Percentiles rank a stretch among this genome's conserved stretches.
phyloP scores from a whole-genome alignment of 2,329 filamentous ascomycete species.

The Cyanodermella asteris region DNA sequence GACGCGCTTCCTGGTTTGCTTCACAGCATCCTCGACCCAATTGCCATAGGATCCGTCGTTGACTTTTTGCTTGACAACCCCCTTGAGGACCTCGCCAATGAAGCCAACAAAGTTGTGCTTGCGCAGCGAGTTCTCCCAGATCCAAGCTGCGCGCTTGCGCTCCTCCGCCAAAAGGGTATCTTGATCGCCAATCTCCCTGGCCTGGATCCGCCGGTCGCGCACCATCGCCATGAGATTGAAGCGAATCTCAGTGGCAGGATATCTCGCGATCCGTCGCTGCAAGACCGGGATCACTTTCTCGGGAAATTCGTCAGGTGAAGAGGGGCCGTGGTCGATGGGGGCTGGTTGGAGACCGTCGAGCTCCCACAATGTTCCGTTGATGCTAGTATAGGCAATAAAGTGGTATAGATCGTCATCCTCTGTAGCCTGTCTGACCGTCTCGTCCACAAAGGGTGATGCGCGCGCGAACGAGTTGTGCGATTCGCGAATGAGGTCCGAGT shows the following conservation, averaged over 20 bases:
- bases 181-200: constrained; percentile 59
- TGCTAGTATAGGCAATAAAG: constrained; percentile 82
- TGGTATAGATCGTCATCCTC: constrained; percentile 83
- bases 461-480: constrained; percentile 82
- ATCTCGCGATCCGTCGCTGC: constrained; percentile 60
- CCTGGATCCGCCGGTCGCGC: constrained; percentile 54
- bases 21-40: constrained; percentile 51
- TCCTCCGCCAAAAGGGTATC: constrained; percentile 63
- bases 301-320: constrained; percentile 49
- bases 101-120: constrained; percentile 95
- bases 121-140: constrained; percentile 82
- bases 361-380: constrained; percentile 70
- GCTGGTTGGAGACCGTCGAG: constrained; percentile 84
- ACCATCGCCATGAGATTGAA: constrained; percentile 94
- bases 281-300: constrained; percentile 69
- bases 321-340: constrained; percentile 71
- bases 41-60: constrained; percentile 50
- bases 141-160: constrained; percentile 66
- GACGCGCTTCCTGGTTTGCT: constrained; percentile 19
- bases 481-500: constrained; percentile 47
- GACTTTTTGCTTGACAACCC: constrained; percentile 56
- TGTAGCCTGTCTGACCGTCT: constrained; percentile 53
- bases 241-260: constrained; percentile 69
- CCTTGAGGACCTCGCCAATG: constrained; percentile 72
- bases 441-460: constrained; percentile 77